These are phyloP conservation scores for Solanum hybrid DNA, from an alignment of 305 asterid species.

Conservation along the genomic window DNA sequence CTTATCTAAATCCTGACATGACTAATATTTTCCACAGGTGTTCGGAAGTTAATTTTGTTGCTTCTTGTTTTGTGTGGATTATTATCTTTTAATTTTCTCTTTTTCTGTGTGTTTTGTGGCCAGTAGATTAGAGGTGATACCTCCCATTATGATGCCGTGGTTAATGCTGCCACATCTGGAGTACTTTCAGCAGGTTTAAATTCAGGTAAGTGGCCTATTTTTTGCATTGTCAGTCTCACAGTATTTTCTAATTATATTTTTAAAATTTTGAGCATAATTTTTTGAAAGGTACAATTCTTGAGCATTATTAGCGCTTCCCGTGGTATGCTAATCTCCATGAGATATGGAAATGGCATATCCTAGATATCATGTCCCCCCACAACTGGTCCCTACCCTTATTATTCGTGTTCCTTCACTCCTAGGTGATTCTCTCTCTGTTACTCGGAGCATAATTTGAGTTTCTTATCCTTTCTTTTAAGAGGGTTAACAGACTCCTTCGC, in stretches of 20 bases:
- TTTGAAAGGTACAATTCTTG: neutral
- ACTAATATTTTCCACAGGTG: neutral
- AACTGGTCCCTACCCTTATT: neutral
- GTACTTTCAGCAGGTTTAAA: slow-evolving; percentile 76
- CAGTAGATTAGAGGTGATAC: slow-evolving; percentile 83
- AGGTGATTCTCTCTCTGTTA: neutral
- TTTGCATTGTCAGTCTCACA: neutral
- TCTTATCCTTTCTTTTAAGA: neutral
- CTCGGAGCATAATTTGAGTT: neutral
- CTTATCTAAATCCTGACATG: neutral
- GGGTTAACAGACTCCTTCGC: neutral
- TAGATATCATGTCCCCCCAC: neutral
- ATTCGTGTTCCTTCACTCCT: neutral
- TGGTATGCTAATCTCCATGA: neutral
- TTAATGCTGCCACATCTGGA: slow-evolving; percentile 87
- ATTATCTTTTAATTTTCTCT: slow-evolving; percentile 1
- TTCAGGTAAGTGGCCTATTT: slow-evolving; percentile 37
- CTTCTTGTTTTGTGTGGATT: neutral
- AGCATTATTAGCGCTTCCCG: neutral
- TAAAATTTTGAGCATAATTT: neutral
- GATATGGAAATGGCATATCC: neutral
- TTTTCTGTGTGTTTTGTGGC: slow-evolving; percentile 1
- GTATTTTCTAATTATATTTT: neutral
- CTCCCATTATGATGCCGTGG: slow-evolving; percentile 88
- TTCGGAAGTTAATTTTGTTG: neutral